Evolutionary conservation across 2,329 filamentous ascomycete genomes (phyloP).

Genomic region (Coleophoma crateriformis): DNA sequence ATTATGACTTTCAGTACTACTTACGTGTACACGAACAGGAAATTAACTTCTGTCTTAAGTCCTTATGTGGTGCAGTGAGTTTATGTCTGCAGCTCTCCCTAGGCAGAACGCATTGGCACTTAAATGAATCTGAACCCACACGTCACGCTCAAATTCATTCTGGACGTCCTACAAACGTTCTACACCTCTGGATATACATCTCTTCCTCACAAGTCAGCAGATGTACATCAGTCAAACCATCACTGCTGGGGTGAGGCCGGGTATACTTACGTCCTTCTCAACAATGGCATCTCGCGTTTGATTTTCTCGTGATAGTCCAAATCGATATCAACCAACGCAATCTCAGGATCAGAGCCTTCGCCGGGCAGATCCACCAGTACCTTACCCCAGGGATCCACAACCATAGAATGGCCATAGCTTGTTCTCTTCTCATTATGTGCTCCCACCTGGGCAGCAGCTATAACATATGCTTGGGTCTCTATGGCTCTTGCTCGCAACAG

Average conservation of each 20-base stretch:
- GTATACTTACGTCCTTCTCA: slow-evolving; percentile 36
- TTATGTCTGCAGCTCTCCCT: too few relatives aligned
- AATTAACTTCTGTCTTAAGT: too few relatives aligned
- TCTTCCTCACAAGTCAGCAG: too few relatives aligned
- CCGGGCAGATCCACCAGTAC: slow-evolving; percentile 62
- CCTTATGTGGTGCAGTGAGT: too few relatives aligned
- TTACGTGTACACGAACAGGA: neutral
- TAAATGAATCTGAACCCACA: too few relatives aligned
- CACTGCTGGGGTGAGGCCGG: neutral
- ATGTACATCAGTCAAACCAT: too few relatives aligned
- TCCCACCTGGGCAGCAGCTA: slow-evolving; percentile 81
- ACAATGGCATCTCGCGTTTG: slow-evolving; percentile 49
- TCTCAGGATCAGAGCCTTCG: slow-evolving; percentile 33
- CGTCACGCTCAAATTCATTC: too few relatives aligned
- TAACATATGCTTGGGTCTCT: slow-evolving; percentile 81
- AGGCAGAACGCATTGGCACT: too few relatives aligned
- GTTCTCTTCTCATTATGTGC: slow-evolving; percentile 66
- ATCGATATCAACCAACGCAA: slow-evolving; percentile 48
- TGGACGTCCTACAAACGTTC: too few relatives aligned
- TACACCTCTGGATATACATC: too few relatives aligned
- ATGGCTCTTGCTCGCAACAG: slow-evolving; percentile 77
- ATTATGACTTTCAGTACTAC: neutral
- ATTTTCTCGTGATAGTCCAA: slow-evolving; percentile 43
- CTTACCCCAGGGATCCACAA: slow-evolving; percentile 82
- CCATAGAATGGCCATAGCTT: slow-evolving; percentile 82